Evolutionary conservation across 768 basidiomycete species (phyloP).

Genomic region (Rhodotorula taiwanensis): DNA sequence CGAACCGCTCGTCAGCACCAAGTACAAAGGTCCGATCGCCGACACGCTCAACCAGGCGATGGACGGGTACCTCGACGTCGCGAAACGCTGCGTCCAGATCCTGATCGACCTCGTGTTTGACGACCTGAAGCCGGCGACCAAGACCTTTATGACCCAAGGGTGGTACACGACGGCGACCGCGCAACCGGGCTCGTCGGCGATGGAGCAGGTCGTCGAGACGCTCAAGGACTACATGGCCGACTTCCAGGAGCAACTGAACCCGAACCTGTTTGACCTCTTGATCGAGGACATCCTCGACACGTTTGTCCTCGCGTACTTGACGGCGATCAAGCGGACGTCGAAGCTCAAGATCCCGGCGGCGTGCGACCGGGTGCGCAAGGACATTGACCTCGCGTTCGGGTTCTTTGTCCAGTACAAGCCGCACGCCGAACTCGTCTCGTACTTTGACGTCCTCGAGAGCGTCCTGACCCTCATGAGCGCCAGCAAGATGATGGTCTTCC

Average conservation of each 20-base stretch:
- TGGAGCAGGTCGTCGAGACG: constrained; percentile 85
- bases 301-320: constrained; percentile 84
- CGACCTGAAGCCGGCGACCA: constrained; percentile 80
- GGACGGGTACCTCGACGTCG: constrained; percentile 95
- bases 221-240: constrained; percentile 92
- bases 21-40: constrained; percentile 74
- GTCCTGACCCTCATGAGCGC: constrained; percentile 39
- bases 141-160: constrained; percentile 63
- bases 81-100: constrained; percentile 91
- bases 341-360: constrained; percentile 80
- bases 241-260: constrained; percentile 83
- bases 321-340: constrained; percentile 71
- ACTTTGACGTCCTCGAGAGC: constrained; percentile 80
- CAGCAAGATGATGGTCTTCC: constrained; percentile 36
- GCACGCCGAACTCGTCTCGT: constrained; percentile 67
- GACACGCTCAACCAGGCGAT: constrained; percentile 91
- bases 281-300: constrained; percentile 86
- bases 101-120: constrained; percentile 93
- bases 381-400: constrained; percentile 66
- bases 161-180: constrained; percentile 61
- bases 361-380: constrained; percentile 71
- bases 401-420: constrained; percentile 77
- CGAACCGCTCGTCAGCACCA: constrained; percentile 85
- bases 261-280: constrained; percentile 80
- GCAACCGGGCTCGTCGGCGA: constrained; percentile 52